Percentiles rank a stretch among this genome's conserved stretches.
phyloP scores from a whole-genome alignment of 495 filamentous ascomycete genomes.

The Thozetella sp. region DNA sequence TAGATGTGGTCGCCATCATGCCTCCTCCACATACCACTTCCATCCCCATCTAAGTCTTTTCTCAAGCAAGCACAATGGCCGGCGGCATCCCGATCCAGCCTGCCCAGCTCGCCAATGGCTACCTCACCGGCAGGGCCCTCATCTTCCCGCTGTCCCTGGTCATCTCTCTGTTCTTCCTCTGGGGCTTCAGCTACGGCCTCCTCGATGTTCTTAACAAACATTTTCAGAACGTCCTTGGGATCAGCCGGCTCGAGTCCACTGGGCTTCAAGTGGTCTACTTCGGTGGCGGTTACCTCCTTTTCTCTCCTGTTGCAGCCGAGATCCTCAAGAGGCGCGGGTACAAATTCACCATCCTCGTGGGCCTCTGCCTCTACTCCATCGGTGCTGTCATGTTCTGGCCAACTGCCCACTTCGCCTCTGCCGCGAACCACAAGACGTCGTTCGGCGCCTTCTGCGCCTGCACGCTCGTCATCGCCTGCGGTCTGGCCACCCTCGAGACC shows the following conservation, averaged over 20 bases:
- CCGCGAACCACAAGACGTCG: not conserved
- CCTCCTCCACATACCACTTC: too few species aligned
- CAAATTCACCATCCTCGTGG: not conserved
- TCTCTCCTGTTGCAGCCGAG: not conserved
- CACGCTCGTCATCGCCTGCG: conserved; percentile 1
- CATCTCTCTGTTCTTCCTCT: not conserved
- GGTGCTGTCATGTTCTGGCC: conserved; percentile 1
- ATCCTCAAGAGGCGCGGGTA: not conserved
- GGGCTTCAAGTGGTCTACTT: not conserved
- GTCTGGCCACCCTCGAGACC: not conserved
- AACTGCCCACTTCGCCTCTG: not conserved
- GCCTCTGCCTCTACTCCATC: not conserved
- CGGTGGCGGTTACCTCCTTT: conserved; percentile 2
- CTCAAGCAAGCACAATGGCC: not conserved
- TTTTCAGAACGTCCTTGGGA: not conserved
- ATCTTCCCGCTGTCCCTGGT: not conserved
- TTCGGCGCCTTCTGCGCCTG: not conserved
- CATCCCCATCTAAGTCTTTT: not conserved
- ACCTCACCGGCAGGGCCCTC: not conserved
- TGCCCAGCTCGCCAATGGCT: not conserved
- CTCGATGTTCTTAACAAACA: conserved; percentile 2
- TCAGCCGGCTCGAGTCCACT: conserved; percentile 1
- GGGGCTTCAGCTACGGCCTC: conserved; percentile 2
- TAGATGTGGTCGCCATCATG: too few species aligned
- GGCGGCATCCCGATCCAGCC: not conserved